These are phyloP conservation scores for Plectosphaerella sp. DNA, from an alignment of 2,329 filamentous ascomycete genomes.

Conservation along the genomic window DNA sequence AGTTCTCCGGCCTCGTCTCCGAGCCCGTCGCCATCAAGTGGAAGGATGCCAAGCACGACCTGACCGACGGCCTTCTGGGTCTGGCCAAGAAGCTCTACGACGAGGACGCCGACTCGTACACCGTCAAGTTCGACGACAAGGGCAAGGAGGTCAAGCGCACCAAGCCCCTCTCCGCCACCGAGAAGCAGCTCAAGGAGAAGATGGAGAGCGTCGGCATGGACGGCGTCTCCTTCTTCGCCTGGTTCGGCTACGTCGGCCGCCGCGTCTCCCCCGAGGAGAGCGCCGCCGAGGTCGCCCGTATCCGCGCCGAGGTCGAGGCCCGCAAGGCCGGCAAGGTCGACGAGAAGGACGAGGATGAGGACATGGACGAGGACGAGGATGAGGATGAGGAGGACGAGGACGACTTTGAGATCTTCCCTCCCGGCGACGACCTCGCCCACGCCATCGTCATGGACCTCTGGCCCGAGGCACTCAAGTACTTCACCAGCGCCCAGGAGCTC, in stretches of 20 bases:
- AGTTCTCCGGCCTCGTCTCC: constrained; percentile 75
- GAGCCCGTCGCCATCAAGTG: constrained; percentile 86
- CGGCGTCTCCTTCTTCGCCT: constrained; percentile 78
- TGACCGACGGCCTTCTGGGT: constrained; percentile 75
- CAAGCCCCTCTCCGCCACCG: constrained; percentile 35
- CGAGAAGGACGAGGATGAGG: constrained; percentile 41
- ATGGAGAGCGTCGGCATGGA: constrained; percentile 58
- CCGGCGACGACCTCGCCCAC: constrained; percentile 77
- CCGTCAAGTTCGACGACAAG: constrained; percentile 15
- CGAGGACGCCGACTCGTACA: constrained; percentile 36
- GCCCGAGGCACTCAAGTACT: constrained; percentile 85
- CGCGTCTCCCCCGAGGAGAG: constrained; percentile 71
- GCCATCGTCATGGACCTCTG: constrained; percentile 83
- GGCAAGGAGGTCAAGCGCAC: constrained; percentile 29
- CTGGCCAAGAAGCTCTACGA: constrained; percentile 67
- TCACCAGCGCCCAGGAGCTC: constrained; percentile 67
- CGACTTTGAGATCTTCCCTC: constrained; percentile 80
- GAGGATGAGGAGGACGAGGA: constrained; percentile 59
- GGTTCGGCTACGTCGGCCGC: constrained; percentile 75
- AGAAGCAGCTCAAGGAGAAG: constrained; percentile 48
- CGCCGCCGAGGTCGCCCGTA: constrained; percentile 53
- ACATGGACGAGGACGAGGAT: constrained; percentile 58
- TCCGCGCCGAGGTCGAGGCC: constrained; percentile 50
- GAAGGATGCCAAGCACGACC: constrained; percentile 79
- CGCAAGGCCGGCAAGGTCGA: constrained; percentile 45